Evolutionary conservation across 495 filamentous ascomycete species (phyloP).

Genomic region (Venustampulla echinocandica): DNA sequence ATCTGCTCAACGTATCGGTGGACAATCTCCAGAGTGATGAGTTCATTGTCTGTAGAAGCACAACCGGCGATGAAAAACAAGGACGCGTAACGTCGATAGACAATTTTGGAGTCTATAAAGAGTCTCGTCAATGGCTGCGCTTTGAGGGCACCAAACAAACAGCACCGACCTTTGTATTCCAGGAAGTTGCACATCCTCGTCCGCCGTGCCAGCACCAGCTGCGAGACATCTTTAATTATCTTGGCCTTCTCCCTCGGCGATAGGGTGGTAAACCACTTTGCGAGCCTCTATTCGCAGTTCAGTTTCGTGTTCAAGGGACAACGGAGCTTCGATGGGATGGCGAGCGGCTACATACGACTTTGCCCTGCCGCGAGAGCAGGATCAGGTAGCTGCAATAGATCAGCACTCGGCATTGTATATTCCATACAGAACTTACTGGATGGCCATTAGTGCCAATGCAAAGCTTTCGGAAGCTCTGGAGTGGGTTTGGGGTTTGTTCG

Average conservation of each 20-base stretch:
- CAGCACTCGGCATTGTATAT: slow-evolving; percentile 26
- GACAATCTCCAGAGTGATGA: slow-evolving; percentile 96
- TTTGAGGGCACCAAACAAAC: neutral
- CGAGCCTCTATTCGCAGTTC: slow-evolving; percentile 63
- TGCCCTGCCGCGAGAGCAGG: slow-evolving; percentile 92
- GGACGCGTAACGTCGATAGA: slow-evolving; percentile 96
- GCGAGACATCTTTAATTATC: slow-evolving; percentile 98
- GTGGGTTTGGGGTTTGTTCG: neutral
- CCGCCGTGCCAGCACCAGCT: slow-evolving; percentile 88
- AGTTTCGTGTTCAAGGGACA: slow-evolving; percentile 26
- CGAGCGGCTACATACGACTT: slow-evolving; percentile 70
- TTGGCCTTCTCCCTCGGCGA: slow-evolving; percentile 98
- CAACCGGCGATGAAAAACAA: slow-evolving; percentile 99
- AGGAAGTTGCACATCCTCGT: slow-evolving; percentile 99
- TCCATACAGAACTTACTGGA: slow-evolving; percentile 40
- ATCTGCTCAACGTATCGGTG: slow-evolving; percentile 99
- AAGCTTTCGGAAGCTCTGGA: neutral
- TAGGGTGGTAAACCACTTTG: slow-evolving; percentile 99
- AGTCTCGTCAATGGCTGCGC: slow-evolving; percentile 6
- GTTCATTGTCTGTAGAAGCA: slow-evolving; percentile 88
- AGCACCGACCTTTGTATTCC: slow-evolving; percentile 83
- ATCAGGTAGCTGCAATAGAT: slow-evolving; percentile 76
- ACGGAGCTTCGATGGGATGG: too few species aligned
- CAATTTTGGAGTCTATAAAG: slow-evolving; percentile 82
- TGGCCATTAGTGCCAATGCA: slow-evolving; percentile 39